Evolutionary conservation across 2,329 filamentous ascomycete genomes (phyloP).

Genomic region (Colletotrichum sp.): DNA sequence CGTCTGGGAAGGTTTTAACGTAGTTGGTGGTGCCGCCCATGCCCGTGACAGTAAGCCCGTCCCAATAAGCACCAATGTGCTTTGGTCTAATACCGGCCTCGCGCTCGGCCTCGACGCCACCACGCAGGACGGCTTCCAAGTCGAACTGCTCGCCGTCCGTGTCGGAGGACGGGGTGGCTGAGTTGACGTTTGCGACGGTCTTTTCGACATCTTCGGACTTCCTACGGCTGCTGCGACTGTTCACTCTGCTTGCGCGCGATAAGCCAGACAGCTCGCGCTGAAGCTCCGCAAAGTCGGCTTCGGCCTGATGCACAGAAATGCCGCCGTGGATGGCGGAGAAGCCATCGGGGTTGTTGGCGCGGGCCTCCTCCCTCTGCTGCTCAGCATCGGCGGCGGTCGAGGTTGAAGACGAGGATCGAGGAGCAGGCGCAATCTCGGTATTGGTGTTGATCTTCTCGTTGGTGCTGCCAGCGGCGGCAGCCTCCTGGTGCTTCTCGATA

Average conservation of each 20-base stretch:
- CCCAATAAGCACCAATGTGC: conserved; percentile 81
- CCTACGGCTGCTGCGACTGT: conserved; percentile 30
- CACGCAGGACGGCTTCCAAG: conserved; percentile 75
- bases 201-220: conserved; percentile 63
- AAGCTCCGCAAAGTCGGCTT: conserved; percentile 74
- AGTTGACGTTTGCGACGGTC: conserved; percentile 36
- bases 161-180: conserved; percentile 39
- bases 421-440: neutral
- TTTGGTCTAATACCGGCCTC: conserved; percentile 83
- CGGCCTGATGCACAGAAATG: conserved; percentile 70
- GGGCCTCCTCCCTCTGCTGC: conserved; percentile 37
- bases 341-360: conserved; percentile 54
- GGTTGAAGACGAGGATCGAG: conserved; percentile 27
- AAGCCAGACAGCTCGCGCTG: conserved; percentile 64
- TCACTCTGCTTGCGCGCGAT: conserved; percentile 55
- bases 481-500: conserved; percentile 33
- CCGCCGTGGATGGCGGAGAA: conserved; percentile 47
- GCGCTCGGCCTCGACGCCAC: conserved; percentile 72
- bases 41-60: conserved; percentile 77
- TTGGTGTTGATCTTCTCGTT: conserved; percentile 23
- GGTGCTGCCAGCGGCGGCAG: conserved; percentile 30
- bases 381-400: conserved; percentile 30
- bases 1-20: conserved; percentile 77
- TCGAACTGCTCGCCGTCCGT: conserved; percentile 69
- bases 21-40: conserved; percentile 77